Evolutionary conservation across 2,329 filamentous ascomycete genomes (phyloP), one percentile per base, ranked within the genome.

Genomic region (Hirsutella minnesotensis): DNA sequence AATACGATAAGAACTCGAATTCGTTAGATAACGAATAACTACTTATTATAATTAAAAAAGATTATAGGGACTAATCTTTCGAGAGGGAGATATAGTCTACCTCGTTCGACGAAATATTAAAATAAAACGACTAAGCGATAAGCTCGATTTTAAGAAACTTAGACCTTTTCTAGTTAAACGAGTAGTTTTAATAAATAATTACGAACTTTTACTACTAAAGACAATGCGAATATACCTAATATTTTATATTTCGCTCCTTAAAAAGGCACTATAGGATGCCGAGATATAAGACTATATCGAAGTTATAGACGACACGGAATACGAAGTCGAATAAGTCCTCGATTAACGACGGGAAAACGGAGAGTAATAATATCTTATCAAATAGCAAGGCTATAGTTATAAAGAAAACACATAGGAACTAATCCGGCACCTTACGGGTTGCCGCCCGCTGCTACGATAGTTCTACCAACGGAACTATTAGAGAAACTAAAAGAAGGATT

Each of bases 241-340:
- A 29, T 39, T 39, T 20, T 31, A 39, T 31, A 39, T 39, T 19
- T 39, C 16, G 24, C 22, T 18, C 29, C 33, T 33, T 18, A 34
- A n/a, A 16, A 34, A 34, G 7, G 24, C 7, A 27, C 24, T 27
- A 7, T 4, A n/a, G 9, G 38, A 13, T 4, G 10, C 3, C 3
- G 29, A 55, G 44, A 27, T 52, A 22, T 54, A 56, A 12, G 12
- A 7, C 7, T 12, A 7, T 27, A 27, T 7, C 9, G 33, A 34
- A n/a, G 3, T 34, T 34, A 34, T 16, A 7, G 3, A 34, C 4
- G 16, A 18, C 4, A n/a, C 3, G 16, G 9, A 13, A 15, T 34
- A 34, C 7, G 20, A 38, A 38, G 21, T 15, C 3, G 9, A 10
- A 18, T 3, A 4, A 34, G 16, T 5, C 8, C 15, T 4, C 3